Evolutionary conservation across 495 filamentous ascomycete genomes (phyloP).

Genomic region (Hypoxylon crocopeplum): DNA sequence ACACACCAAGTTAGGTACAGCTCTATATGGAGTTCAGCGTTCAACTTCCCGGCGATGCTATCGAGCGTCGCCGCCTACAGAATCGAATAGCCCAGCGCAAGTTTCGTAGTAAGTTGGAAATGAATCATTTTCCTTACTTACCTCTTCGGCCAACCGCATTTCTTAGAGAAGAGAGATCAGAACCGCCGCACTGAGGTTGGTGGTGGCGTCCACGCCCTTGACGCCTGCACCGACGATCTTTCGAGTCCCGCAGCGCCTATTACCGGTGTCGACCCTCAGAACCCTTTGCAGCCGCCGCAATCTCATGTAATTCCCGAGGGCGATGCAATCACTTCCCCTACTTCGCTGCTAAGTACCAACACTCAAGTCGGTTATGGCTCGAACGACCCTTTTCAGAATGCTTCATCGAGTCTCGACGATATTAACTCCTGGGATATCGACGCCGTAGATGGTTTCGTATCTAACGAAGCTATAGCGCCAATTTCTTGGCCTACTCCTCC

Average conservation of each 20-base stretch:
- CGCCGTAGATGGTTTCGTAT: background rate
- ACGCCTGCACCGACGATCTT: too few relatives aligned
- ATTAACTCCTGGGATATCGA: slow-evolving; percentile 1
- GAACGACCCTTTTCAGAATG: background rate
- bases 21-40: slow-evolving; percentile 10
- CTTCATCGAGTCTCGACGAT: background rate
- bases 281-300: background rate
- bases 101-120: slow-evolving; percentile 71
- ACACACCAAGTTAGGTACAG: too few relatives aligned
- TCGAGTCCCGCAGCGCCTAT: too few relatives aligned
- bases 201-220: background rate
- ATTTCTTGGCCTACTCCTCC: background rate
- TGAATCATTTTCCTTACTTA: background rate
- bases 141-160: slow-evolving; percentile 1
- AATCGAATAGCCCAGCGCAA: slow-evolving; percentile 95
- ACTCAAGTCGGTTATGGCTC: background rate
- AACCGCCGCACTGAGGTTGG: background rate
- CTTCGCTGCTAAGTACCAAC: background rate
- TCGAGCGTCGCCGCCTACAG: slow-evolving; percentile 85
- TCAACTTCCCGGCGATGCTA: slow-evolving; percentile 1
- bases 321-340: background rate
- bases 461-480: background rate
- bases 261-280: too few relatives aligned
- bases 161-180: slow-evolving; percentile 17
- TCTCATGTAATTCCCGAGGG: background rate